phyloP scores from a whole-genome alignment of 228 moss, liverwort and hornwort genomes.

The Sphagnum fallax region DNA sequence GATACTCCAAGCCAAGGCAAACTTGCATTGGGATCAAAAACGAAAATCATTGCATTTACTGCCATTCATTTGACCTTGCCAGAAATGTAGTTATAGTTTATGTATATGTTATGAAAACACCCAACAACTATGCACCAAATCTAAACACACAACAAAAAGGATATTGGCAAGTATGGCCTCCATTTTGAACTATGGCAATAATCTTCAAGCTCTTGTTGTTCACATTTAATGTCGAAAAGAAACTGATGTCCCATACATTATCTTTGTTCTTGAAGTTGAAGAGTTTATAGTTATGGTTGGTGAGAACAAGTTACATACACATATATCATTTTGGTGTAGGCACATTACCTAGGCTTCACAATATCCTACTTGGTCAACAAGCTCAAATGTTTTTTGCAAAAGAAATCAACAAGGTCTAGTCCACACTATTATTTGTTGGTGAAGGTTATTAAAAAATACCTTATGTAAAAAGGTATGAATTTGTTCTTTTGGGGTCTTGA shows the following conservation, averaged over 20 bases:
- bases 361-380: constrained; percentile 84
- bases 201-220: constrained; percentile 1
- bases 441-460: not conserved
- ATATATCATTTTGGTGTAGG: constrained; percentile 35
- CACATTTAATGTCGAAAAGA: constrained; percentile 65
- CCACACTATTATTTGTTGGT: not conserved
- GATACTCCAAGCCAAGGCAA: constrained; percentile 31
- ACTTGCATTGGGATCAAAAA: constrained; percentile 31
- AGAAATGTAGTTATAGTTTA: too few species aligned
- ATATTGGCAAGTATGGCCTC: too few species aligned
- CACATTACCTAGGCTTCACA: constrained; percentile 59
- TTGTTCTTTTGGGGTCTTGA: not conserved
- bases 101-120: too few species aligned
- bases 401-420: constrained; percentile 27
- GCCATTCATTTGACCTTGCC: too few species aligned
- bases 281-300: constrained; percentile 67
- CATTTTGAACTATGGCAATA: not conserved
- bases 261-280: constrained; percentile 66
- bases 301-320: constrained; percentile 28
- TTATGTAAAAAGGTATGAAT: not conserved
- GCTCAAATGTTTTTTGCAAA: constrained; percentile 59
- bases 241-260: constrained; percentile 68
- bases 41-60: not conserved
- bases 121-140: too few species aligned
- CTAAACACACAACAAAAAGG: too few species aligned